Conservation (phyloP, 352 stramenopile species). For the Globisporangium radiosum region DNA sequence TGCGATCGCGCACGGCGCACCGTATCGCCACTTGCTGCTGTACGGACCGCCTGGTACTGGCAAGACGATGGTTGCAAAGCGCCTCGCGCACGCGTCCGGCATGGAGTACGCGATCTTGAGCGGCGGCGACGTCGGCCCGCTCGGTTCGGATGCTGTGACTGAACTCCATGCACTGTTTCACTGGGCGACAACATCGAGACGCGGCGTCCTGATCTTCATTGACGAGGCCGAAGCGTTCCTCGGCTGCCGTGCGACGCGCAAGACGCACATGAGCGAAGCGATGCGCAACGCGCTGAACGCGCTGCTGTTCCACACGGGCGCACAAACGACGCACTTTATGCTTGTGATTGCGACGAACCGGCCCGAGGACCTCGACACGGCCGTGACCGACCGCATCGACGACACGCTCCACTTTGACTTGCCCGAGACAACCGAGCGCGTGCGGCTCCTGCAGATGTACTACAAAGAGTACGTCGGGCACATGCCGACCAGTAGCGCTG, state of each 20-base stretch:
- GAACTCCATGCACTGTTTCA: conserved; percentile 79
- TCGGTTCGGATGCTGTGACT: conserved; percentile 67
- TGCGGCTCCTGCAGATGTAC: conserved; percentile 66
- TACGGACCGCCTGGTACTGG: conserved; percentile 80
- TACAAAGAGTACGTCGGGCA: conserved; percentile 51
- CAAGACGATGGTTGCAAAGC: conserved; percentile 87
- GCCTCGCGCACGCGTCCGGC: conserved; percentile 46
- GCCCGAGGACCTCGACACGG: conserved; percentile 70
- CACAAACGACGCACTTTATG: conserved; percentile 69
- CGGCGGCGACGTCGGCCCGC: conserved; percentile 76
- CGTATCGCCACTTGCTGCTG: conserved; percentile 79
- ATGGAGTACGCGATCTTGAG: conserved; percentile 86
- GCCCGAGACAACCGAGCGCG: conserved; percentile 51
- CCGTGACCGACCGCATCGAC: conserved; percentile 78
- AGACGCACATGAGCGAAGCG: conserved; percentile 80
- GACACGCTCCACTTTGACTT: conserved; percentile 77
- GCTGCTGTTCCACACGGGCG: conserved; percentile 74
- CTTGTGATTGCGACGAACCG: conserved; percentile 83
- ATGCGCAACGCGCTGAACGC: conserved; percentile 83
- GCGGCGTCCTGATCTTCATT: conserved; percentile 83
- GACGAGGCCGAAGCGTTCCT: conserved; percentile 85
- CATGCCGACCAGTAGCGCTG: conserved; percentile 4
- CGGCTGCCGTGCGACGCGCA: conserved; percentile 59
- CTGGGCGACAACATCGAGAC: conserved; percentile 70
- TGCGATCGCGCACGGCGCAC: conserved; percentile 48